phyloP scores from a whole-genome alignment of 148 eudicot genomes.

The Bassia scoparia region DNA sequence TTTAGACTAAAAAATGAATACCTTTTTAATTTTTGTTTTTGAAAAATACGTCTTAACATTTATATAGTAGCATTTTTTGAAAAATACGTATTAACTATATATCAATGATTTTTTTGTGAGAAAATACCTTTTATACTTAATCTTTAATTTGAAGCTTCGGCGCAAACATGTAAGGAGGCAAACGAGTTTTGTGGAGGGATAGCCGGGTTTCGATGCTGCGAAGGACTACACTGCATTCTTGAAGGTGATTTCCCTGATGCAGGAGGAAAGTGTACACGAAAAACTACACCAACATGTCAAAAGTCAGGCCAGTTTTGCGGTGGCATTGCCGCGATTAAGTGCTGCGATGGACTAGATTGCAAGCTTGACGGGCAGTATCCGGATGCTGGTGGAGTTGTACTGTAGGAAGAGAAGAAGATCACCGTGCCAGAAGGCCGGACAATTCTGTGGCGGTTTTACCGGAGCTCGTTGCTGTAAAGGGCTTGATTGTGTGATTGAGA shows the following conservation, averaged over 20 bases:
- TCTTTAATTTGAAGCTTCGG: background rate
- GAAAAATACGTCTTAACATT: too few species aligned
- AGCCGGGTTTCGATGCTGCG: conserved; percentile 6
- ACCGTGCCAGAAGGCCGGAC: background rate
- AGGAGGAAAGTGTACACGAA: background rate
- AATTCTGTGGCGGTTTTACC: background rate
- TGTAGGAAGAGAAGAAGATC: background rate
- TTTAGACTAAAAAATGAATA: too few species aligned
- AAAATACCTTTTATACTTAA: background rate
- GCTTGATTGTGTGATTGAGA: background rate
- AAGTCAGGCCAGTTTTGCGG: background rate
- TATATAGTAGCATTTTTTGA: too few species aligned
- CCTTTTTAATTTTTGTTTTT: too few species aligned
- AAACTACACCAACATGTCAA: background rate
- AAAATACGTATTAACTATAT: too few species aligned
- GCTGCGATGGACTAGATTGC: background rate
- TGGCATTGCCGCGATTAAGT: background rate
- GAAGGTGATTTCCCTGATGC: conserved; percentile 7
- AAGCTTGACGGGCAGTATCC: background rate
- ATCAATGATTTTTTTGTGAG: too few species aligned
- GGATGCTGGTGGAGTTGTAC: background rate
- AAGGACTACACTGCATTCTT: background rate
- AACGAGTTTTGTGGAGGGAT: conserved; percentile 6
- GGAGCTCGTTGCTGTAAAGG: background rate
- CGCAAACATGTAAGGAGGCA: background rate